phyloP scores from a whole-genome alignment of 768 basidiomycete species.

The Neoboletus brunneissimus region DNA sequence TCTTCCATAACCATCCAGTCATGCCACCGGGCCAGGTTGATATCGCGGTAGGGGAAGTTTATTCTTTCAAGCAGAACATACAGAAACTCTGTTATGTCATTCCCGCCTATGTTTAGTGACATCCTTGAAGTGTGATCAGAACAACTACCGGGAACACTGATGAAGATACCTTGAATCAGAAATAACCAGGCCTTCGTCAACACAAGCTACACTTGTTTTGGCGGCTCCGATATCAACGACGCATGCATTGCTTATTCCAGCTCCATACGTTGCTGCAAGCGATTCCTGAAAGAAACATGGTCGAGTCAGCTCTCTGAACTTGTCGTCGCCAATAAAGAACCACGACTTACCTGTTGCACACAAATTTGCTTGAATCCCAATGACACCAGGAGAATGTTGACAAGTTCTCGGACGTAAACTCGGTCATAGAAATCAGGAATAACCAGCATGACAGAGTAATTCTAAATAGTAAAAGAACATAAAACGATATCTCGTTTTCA shows the following conservation, averaged over 20 bases:
- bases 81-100: slow-evolving; percentile 92
- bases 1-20: slow-evolving; percentile 94
- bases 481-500: not conserved
- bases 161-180: slow-evolving; percentile 74
- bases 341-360: slow-evolving; percentile 70
- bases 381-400: slow-evolving; percentile 64
- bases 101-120: slow-evolving; percentile 83
- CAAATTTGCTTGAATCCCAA: slow-evolving; percentile 95
- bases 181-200: slow-evolving; percentile 90
- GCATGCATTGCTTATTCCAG: slow-evolving; percentile 92
- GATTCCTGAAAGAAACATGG: slow-evolving; percentile 60
- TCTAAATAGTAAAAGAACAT: slow-evolving; percentile 41
- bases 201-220: slow-evolving; percentile 82
- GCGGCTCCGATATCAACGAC: slow-evolving; percentile 93
- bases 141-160: not conserved
- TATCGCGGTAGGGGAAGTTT: slow-evolving; percentile 83
- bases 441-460: slow-evolving; percentile 83
- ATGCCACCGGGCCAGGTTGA: slow-evolving; percentile 71
- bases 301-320: not conserved
- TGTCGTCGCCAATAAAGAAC: not conserved
- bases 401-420: slow-evolving; percentile 74
- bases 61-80: slow-evolving; percentile 76
- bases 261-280: slow-evolving; percentile 90
- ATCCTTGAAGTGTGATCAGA: slow-evolving; percentile 45
- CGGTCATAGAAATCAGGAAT: slow-evolving; percentile 92